These are phyloP conservation scores for Rhizophora apiculata DNA, from an alignment of 345 rosid genomes.

Conservation along the genomic window DNA sequence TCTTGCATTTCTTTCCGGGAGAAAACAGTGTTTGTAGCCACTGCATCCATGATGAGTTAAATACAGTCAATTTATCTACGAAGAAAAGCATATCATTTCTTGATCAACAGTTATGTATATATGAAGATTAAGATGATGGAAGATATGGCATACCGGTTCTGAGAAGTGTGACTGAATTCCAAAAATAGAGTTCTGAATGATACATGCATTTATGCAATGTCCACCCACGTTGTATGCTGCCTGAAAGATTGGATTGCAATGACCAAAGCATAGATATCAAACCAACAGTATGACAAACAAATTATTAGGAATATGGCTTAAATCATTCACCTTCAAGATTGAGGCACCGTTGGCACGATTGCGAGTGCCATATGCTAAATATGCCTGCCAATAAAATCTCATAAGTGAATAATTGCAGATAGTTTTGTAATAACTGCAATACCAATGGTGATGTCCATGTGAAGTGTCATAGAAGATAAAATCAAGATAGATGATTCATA, in stretches of 20 bases:
- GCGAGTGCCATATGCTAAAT: slow-evolving; percentile 69
- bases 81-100: not conserved
- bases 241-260: slow-evolving; percentile 33
- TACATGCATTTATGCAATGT: slow-evolving; percentile 49
- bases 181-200: slow-evolving; percentile 64
- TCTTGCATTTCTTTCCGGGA: slow-evolving; percentile 61
- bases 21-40: slow-evolving; percentile 74
- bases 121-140: not conserved
- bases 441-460: not conserved
- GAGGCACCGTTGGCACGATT: slow-evolving; percentile 45
- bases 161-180: slow-evolving; percentile 66
- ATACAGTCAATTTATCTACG: not conserved
- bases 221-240: slow-evolving; percentile 85
- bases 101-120: not conserved
- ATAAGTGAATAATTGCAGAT: not conserved
- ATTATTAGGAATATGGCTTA: not conserved
- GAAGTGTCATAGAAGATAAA: not conserved
- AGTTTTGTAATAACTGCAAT: not conserved
- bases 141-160: slow-evolving; percentile 45
- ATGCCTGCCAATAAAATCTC: slow-evolving; percentile 51
- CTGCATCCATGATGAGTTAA: slow-evolving; percentile 38
- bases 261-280: not conserved
- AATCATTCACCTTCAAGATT: slow-evolving; percentile 49
- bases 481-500: not conserved
- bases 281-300: slow-evolving; percentile 1